These are phyloP conservation scores for Kodamaea sp. DNA, from an alignment of 1,139 yeast species.

Conservation along the genomic window DNA sequence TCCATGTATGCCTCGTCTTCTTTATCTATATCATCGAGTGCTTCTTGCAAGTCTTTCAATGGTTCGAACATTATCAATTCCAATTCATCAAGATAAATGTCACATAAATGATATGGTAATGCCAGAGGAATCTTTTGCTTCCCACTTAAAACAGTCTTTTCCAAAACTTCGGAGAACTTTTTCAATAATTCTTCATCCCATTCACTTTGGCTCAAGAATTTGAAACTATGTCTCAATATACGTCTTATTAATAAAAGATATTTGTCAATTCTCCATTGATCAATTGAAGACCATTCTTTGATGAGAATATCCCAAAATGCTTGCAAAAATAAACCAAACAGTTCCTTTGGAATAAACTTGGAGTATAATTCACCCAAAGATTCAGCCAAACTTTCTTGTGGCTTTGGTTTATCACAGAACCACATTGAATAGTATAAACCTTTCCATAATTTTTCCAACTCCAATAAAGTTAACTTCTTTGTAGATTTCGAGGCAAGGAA, in stretches of 20 bases:
- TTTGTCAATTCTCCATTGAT: constrained; percentile 85
- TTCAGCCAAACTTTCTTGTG: constrained; percentile 81
- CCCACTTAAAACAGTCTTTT: constrained; percentile 46
- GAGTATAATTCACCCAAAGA: constrained; percentile 63
- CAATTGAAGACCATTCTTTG: constrained; percentile 82
- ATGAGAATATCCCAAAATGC: constrained; percentile 83
- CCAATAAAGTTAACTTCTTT: constrained; percentile 35
- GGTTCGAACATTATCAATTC: constrained; percentile 59
- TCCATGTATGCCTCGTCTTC: constrained; percentile 25
- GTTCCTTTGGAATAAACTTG: constrained; percentile 37
- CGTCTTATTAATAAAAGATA: constrained; percentile 78
- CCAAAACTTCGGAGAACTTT: constrained; percentile 43
- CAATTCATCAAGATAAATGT: constrained; percentile 80
- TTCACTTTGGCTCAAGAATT: constrained; percentile 46
- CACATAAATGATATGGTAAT: constrained; percentile 80
- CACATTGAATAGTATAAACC: constrained; percentile 93
- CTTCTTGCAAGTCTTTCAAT: constrained; percentile 38
- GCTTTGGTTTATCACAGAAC: constrained; percentile 90
- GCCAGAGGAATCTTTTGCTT: constrained; percentile 64
- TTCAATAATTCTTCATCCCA: constrained; percentile 56
- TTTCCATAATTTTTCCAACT: constrained; percentile 85
- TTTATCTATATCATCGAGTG: constrained; percentile 32
- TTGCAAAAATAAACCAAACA: constrained; percentile 51
- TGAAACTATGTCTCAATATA: constrained; percentile 62
- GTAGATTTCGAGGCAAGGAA: constrained; percentile 46